Conservation (phyloP, 176 grass and related monocot genomes). For the Lolium multiflorum region DNA sequence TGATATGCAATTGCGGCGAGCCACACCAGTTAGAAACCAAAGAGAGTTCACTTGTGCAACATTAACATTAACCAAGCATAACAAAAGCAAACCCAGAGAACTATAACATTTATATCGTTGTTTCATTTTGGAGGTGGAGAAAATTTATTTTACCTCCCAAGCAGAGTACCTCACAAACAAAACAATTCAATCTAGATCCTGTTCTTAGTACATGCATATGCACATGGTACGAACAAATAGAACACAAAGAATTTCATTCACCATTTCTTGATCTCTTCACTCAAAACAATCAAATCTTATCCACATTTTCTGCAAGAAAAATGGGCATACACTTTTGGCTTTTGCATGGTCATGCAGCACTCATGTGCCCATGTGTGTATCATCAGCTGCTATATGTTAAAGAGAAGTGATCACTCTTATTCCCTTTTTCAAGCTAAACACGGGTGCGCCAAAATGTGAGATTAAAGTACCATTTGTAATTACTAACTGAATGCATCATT, state of each 20-base stretch:
- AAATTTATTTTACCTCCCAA: background rate
- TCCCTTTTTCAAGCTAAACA: background rate
- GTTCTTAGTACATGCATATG: background rate
- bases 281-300: background rate
- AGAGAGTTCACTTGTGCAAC: slow-evolving; percentile 9
- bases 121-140: background rate
- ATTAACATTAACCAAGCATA: background rate
- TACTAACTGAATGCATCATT: background rate
- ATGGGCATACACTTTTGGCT: background rate
- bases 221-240: background rate
- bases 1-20: background rate
- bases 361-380: background rate
- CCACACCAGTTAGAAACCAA: background rate
- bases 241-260: background rate
- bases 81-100: background rate
- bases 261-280: background rate
- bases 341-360: background rate
- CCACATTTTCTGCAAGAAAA: background rate
- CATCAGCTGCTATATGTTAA: background rate
- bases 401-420: background rate
- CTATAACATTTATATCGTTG: background rate
- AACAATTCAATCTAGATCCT: background rate
- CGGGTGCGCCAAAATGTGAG: background rate
- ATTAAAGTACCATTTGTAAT: slow-evolving; percentile 8
- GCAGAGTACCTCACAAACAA: background rate